These are phyloP conservation scores for Dothidotthia symphoricarpi DNA, from an alignment of 2,329 filamentous ascomycete species.

Conservation along the genomic window DNA sequence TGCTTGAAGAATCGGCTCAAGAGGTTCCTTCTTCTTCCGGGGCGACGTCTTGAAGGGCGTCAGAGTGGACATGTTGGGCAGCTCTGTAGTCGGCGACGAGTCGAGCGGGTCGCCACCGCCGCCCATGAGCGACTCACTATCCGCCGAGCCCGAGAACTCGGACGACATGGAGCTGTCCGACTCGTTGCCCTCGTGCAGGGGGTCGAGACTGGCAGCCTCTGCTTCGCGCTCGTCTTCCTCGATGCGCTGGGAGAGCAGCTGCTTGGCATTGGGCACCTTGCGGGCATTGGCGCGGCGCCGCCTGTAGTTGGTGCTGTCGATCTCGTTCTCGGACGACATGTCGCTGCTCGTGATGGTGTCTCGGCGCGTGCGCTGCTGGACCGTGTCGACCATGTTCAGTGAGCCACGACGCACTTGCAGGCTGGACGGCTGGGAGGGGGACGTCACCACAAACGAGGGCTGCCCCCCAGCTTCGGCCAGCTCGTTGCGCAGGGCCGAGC, in stretches of 20 bases:
- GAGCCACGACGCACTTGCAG: constrained; percentile 56
- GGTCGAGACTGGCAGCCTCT: constrained; percentile 34
- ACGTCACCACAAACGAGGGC: constrained; percentile 54
- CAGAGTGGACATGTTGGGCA: constrained; percentile 45
- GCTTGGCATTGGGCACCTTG: constrained; percentile 55
- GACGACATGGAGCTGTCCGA: constrained; percentile 43
- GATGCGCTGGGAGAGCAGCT: constrained; percentile 55
- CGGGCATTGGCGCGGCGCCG: constrained; percentile 61
- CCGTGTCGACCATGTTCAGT: constrained; percentile 66
- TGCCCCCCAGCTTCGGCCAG: constrained; percentile 51
- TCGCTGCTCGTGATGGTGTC: constrained; percentile 82
- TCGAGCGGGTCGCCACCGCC: constrained; percentile 60
- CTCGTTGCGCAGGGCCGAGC: constrained; percentile 55
- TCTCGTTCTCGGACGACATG: constrained; percentile 78
- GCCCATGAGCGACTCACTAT: constrained; percentile 70
- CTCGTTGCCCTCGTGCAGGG: constrained; percentile 43
- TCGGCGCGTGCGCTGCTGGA: constrained; percentile 66
- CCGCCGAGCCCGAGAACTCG: constrained; percentile 47
- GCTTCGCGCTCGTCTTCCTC: constrained; percentile 48
- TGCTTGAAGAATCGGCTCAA: constrained; percentile 56
- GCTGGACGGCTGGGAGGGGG: constrained; percentile 52
- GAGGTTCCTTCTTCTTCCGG: constrained; percentile 55
- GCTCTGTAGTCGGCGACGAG: constrained; percentile 50
- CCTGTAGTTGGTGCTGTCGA: constrained; percentile 65
- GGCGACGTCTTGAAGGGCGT: constrained; percentile 54